Conservation (phyloP, 495 filamentous ascomycete genomes). For the Penicillium lagena region DNA sequence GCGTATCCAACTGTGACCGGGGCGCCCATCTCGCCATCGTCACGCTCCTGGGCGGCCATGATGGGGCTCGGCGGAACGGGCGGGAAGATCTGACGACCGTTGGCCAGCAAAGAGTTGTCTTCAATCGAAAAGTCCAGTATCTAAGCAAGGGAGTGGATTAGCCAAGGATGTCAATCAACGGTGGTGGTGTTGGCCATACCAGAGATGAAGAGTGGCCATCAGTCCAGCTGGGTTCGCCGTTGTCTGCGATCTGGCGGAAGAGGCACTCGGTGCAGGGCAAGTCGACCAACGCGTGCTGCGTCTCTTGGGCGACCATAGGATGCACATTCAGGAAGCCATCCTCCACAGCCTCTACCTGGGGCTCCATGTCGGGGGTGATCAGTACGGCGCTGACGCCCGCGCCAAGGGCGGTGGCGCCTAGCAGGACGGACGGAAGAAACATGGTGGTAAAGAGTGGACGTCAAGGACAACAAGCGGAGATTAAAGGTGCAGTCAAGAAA, state of each 20-base stretch:
- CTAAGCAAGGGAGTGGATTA: slow-evolving; percentile 4
- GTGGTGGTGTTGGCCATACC: slow-evolving; percentile 18
- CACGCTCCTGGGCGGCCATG: slow-evolving; percentile 26
- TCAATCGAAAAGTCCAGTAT: slow-evolving; percentile 37
- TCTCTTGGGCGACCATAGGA: slow-evolving; percentile 22
- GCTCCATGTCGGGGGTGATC: slow-evolving; percentile 35
- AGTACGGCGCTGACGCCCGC: slow-evolving; percentile 38
- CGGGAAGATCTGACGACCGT: slow-evolving; percentile 46
- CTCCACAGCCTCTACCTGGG: slow-evolving; percentile 18
- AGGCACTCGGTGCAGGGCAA: slow-evolving; percentile 44
- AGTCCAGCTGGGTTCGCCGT: slow-evolving; percentile 29
- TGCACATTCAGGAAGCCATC: slow-evolving; percentile 20
- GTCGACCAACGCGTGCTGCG: slow-evolving; percentile 24
- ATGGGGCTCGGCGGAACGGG: slow-evolving; percentile 28
- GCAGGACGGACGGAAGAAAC: slow-evolving; percentile 35
- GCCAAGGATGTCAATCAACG: slow-evolving; percentile 6
- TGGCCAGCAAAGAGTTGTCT: slow-evolving; percentile 36
- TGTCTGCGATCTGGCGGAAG: slow-evolving; percentile 26
- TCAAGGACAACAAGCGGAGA: slow-evolving; percentile 2
- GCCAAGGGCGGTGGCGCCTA: slow-evolving; percentile 31
- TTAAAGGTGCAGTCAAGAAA: neutral
- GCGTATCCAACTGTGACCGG: slow-evolving; percentile 36
- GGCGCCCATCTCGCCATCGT: slow-evolving; percentile 29
- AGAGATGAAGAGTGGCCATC: slow-evolving; percentile 31
- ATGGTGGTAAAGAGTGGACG: slow-evolving; percentile 25